Percentiles rank a stretch among this genome's conserved stretches.
Evolutionary conservation across 2,329 filamentous ascomycete genomes (phyloP).

Genomic region (Emergomyces africanus): DNA sequence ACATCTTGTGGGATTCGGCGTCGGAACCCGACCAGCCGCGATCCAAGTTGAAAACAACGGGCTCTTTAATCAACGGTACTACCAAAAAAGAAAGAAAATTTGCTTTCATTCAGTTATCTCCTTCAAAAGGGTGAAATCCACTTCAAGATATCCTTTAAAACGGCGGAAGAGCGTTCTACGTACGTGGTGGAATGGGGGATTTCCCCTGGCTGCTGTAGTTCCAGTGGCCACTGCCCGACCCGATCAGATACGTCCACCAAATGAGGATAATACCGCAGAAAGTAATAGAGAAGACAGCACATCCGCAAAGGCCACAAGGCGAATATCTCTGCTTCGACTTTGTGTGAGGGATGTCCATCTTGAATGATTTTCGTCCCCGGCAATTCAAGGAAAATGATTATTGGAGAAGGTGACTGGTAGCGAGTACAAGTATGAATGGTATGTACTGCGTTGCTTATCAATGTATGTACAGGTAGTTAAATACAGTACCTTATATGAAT

Average conservation of each 20-base stretch:
- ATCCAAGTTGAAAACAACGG: not conserved
- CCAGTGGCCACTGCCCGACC: not conserved
- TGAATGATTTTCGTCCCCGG: not conserved
- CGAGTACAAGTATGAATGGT: no score
- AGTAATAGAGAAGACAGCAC: not conserved
- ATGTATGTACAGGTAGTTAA: no score
- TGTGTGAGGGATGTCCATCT: not conserved
- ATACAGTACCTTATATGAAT: no score
- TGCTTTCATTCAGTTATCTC: no score
- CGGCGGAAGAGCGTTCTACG: not conserved
- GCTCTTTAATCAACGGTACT: not conserved
- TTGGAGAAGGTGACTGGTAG: not conserved
- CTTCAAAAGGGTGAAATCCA: not conserved
- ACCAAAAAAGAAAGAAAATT: not conserved
- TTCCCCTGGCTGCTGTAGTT: not conserved
- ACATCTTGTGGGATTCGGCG: not conserved
- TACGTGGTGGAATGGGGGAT: not conserved
- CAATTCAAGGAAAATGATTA: not conserved
- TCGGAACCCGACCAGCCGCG: not conserved
- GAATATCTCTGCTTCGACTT: not conserved
- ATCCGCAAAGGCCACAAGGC: not conserved
- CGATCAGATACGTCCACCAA: not conserved
- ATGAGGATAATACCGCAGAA: not conserved
- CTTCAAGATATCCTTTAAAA: no score
- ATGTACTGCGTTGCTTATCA: no score